Conservation (phyloP, 2,329 filamentous ascomycete species). For the Colletotrichum sojae region DNA sequence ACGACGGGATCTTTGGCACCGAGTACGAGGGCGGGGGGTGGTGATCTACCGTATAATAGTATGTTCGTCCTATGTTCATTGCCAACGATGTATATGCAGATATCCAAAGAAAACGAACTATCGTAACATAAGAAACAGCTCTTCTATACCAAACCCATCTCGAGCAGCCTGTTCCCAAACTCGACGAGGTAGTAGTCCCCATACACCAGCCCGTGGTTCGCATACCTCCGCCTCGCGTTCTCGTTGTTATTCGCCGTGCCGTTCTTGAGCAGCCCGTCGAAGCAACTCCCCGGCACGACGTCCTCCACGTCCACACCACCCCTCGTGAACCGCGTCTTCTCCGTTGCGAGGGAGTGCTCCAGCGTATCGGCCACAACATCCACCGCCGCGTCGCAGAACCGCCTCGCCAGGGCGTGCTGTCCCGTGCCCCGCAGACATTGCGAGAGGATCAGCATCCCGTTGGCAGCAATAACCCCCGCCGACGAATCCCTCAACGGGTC, state of each 20-base stretch:
- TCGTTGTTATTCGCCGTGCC: slow-evolving; percentile 54
- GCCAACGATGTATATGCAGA: too few relatives aligned
- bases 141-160: slow-evolving; percentile 47
- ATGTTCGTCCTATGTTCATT: too few relatives aligned
- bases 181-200: slow-evolving; percentile 64
- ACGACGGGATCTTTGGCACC: slow-evolving; percentile 43
- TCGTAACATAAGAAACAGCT: neutral
- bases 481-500: slow-evolving; percentile 53
- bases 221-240: slow-evolving; percentile 46
- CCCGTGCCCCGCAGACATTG: slow-evolving; percentile 39
- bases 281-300: slow-evolving; percentile 32
- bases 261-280: slow-evolving; percentile 51
- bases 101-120: neutral
- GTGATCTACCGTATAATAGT: too few relatives aligned
- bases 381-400: slow-evolving; percentile 36
- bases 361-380: slow-evolving; percentile 42
- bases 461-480: slow-evolving; percentile 46
- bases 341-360: slow-evolving; percentile 43
- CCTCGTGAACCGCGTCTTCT: slow-evolving; percentile 43
- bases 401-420: slow-evolving; percentile 5
- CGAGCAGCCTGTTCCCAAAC: slow-evolving; percentile 62
- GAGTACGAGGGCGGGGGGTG: slow-evolving; percentile 38
- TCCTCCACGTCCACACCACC: slow-evolving; percentile 28
- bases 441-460: slow-evolving; percentile 47
- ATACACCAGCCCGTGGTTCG: slow-evolving; percentile 61